Evolutionary conservation across 2,329 filamentous ascomycete genomes (phyloP).

Genomic region (Trichoderma pleuroti): DNA sequence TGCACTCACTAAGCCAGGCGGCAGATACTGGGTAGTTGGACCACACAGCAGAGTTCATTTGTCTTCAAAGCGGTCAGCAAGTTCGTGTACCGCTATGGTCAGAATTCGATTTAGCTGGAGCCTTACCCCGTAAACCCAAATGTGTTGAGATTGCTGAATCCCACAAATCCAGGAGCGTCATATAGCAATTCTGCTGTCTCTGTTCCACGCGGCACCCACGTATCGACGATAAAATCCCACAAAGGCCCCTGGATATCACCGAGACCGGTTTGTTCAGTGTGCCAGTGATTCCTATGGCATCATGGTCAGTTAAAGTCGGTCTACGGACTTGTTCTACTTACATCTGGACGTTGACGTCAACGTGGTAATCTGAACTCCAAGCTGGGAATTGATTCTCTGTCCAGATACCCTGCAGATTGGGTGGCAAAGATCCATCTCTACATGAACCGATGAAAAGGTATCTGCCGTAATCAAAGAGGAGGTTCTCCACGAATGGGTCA

Average conservation of each 20-base stretch:
- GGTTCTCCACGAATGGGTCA: conserved; percentile 50
- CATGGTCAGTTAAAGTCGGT: background rate
- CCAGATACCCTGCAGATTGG: conserved; percentile 58
- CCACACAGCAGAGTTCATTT: conserved; percentile 14
- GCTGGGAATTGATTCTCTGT: conserved; percentile 38
- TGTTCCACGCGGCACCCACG: conserved; percentile 50
- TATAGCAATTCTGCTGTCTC: conserved; percentile 54
- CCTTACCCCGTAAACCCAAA: conserved; percentile 50
- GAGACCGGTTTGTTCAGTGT: conserved; percentile 50
- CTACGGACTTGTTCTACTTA: background rate
- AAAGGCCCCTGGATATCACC: conserved; percentile 43
- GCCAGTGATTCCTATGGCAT: conserved; percentile 49
- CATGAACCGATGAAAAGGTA: conserved; percentile 55
- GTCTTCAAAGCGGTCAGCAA: conserved; percentile 1
- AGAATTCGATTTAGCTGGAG: accelerated
- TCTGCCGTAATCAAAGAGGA: conserved; percentile 52
- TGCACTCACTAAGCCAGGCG: conserved; percentile 16
- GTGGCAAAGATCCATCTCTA: conserved; percentile 47
- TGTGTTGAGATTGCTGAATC: conserved; percentile 56
- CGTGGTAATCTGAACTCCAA: conserved; percentile 54
- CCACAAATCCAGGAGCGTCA: conserved; percentile 52
- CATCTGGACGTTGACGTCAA: conserved; percentile 60
- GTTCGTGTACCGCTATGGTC: conserved; percentile 28
- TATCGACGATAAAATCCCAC: conserved; percentile 52
- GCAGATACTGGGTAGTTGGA: conserved; percentile 15